Percentiles rank a stretch among this genome's conserved stretches.
Conservation (phyloP, 1,139 yeast genomes). For the Candida buenavistaensis region DNA sequence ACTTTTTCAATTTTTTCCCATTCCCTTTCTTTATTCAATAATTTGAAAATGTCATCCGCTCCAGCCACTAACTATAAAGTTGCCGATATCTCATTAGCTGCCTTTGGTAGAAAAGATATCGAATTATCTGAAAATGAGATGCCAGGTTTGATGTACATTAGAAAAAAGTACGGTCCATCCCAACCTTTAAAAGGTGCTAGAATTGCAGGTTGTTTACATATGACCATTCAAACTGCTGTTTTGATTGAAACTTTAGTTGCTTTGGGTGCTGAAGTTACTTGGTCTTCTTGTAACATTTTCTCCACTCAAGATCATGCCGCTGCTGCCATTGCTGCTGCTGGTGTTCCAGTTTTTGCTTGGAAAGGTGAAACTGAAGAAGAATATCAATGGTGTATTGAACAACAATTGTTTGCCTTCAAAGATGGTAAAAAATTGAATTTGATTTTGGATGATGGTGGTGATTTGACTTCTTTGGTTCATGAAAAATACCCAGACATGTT, state of each 20-base stretch:
- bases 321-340: conserved; percentile 99
- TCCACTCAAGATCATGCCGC: conserved; percentile 99
- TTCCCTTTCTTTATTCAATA: no score
- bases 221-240: conserved; percentile 99
- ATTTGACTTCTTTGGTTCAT: conserved; percentile 94
- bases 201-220: conserved; percentile 98
- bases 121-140: conserved; percentile 99
- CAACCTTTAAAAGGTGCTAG: conserved; percentile 99
- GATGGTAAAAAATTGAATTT: conserved; percentile 94
- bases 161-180: conserved; percentile 85
- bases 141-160: conserved; percentile 99
- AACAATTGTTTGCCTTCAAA: conserved; percentile 98
- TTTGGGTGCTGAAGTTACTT: conserved; percentile 99
- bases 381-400: conserved; percentile 99
- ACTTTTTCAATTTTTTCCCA: no score
- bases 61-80: conserved; percentile 75
- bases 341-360: conserved; percentile 99
- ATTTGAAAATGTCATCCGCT: conserved; percentile 32
- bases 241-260: conserved; percentile 96
- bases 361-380: conserved; percentile 99
- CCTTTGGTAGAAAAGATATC: conserved; percentile 99
- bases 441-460: conserved; percentile 99
- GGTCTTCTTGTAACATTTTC: conserved; percentile 99
- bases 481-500: conserved; percentile 98
- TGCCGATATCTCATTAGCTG: conserved; percentile 98